Base-by-base conservation (phyloP, 2,329 filamentous ascomycete genomes). In the Ophiosphaerella korrae region DNA sequence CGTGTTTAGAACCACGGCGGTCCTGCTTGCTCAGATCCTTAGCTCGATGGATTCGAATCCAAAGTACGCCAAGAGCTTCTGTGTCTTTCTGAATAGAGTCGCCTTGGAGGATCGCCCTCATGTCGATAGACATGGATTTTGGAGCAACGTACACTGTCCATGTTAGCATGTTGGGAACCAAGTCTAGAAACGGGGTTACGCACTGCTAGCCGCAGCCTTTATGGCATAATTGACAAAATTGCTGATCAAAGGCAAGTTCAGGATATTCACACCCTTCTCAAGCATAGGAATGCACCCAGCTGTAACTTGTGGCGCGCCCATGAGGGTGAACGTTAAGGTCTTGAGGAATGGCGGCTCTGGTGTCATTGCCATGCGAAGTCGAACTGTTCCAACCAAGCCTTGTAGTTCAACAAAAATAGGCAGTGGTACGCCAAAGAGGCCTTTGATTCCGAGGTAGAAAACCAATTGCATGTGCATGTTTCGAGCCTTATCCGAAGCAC, bases 161-260 rank as follows among this genome's bases (percentile, higher is more conserved):
- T 9, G 37, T 63, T 88, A 62, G 54, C 31, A 55, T 33, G 1
- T 24, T 9, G 14, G 16, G 5, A 9, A 16, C 11, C 11, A 0
- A 5, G 4, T 14, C 2, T 18, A 29, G 7, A 16, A 3, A 13
- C 5, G 4, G 13, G 18, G 9, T 18, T n/a, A 33, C 36, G 63
- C 66, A 68, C 65, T 73, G 68, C 87, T 89, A 2, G 89, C 88
- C 0, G 92, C 91, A 0, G 94, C 86, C 33, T 86, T 87, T 63
- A 97, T 96, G 5, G 93, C 91, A 77, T 92, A 96, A 74, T 97
- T 96, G 74, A 97, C 93, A 68, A 99, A 97, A 65, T 95, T 95
- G 12, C 90, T 95, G 63, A 97, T 97, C 33, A 97, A 74, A 0
- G 93, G 93, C 8, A 97, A 78, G 62, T 97, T 96, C 23, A 97